Percentiles rank a stretch among this genome's conserved stretches.
Evolutionary conservation across 2,329 filamentous ascomycete species (phyloP).

Genomic region (Botrytis sinoallii): DNA sequence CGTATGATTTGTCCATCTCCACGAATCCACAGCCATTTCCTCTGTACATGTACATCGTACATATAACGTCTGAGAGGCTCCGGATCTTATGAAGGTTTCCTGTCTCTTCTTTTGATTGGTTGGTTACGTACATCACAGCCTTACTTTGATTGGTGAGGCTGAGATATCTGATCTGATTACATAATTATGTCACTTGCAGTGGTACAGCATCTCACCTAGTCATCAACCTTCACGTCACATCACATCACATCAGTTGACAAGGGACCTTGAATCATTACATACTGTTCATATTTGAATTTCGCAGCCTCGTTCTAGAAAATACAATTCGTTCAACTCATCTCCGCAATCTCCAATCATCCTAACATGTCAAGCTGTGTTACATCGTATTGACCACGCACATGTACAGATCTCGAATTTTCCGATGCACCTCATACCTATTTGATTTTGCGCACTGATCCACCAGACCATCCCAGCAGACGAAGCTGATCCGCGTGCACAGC

Average conservation of each 20-base stretch:
- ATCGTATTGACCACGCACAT: slow-evolving; percentile 14
- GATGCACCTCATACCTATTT: slow-evolving; percentile 3
- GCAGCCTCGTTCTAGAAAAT: not conserved
- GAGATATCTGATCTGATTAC: not conserved
- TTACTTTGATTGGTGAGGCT: not conserved
- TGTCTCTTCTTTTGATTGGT: not conserved
- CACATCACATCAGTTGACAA: not conserved
- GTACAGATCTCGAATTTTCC: slow-evolving; percentile 6
- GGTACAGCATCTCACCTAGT: not conserved
- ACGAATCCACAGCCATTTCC: not conserved
- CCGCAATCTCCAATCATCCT: not conserved
- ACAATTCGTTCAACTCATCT: not conserved
- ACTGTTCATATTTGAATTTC: too few species aligned
- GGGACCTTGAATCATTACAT: not conserved
- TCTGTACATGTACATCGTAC: not conserved
- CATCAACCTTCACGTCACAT: not conserved
- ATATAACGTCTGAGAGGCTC: not conserved
- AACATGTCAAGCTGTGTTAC: not conserved
- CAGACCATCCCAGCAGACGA: slow-evolving; percentile 14
- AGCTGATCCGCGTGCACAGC: slow-evolving; percentile 8
- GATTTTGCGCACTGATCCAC: slow-evolving; percentile 16
- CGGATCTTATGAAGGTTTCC: not conserved
- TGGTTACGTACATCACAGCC: not conserved
- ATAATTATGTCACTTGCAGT: not conserved
- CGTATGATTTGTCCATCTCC: not conserved